Conservation (phyloP, 768 basidiomycete genomes). For the Pisolithus microcarpus region DNA sequence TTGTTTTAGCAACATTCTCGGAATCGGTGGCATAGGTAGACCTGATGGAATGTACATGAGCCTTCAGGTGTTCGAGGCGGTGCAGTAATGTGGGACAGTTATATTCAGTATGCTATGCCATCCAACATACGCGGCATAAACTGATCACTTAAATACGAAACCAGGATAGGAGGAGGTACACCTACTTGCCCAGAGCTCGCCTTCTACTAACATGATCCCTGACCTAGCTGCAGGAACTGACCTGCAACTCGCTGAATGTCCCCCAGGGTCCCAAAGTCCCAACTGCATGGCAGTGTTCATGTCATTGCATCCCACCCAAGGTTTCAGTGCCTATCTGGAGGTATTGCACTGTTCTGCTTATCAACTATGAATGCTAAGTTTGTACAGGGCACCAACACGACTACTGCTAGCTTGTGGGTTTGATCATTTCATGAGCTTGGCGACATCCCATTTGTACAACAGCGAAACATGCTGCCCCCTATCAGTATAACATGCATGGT, state of each 20-base stretch:
- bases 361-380: background rate
- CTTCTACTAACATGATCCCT: constrained; percentile 9
- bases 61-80: constrained; percentile 42
- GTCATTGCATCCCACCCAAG: constrained; percentile 49
- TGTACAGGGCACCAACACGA: constrained; percentile 41
- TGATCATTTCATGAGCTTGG: background rate
- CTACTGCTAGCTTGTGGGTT: constrained; percentile 20
- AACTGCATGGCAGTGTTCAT: constrained; percentile 62
- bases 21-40: too few species aligned
- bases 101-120: constrained; percentile 27
- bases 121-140: background rate
- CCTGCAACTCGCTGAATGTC: constrained; percentile 40
- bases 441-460: background rate
- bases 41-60: constrained; percentile 54
- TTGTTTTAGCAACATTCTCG: background rate
- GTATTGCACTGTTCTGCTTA: constrained; percentile 22
- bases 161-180: constrained; percentile 24
- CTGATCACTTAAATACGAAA: constrained; percentile 5
- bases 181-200: background rate
- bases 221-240: constrained; percentile 46
- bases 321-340: constrained; percentile 59
- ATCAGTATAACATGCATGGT: constrained; percentile 41
- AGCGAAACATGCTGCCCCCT: constrained; percentile 43
- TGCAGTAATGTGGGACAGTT: constrained; percentile 47
- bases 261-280: constrained; percentile 35